These are phyloP conservation scores for Myxozyma mucilagina DNA, from an alignment of 805 yeast species.

Conservation along the genomic window DNA sequence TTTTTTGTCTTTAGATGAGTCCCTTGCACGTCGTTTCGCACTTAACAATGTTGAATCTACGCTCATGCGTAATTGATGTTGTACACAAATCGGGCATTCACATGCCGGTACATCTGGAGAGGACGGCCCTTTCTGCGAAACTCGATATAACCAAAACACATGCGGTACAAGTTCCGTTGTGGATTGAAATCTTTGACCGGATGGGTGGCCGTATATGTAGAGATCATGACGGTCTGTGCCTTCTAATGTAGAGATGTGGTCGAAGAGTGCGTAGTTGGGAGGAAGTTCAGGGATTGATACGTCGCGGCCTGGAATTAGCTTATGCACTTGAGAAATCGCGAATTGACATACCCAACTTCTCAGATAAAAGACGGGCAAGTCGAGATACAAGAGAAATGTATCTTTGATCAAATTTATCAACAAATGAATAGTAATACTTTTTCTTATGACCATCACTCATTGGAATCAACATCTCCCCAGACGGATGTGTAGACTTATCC, in stretches of 20 bases:
- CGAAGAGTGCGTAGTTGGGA: constrained; percentile 8
- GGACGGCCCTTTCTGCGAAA: background rate
- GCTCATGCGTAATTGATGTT: constrained; percentile 2
- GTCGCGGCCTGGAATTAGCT: background rate
- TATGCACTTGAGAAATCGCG: background rate
- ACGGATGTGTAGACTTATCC: background rate
- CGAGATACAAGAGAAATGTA: background rate
- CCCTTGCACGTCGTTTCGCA: background rate
- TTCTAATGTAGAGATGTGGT: background rate
- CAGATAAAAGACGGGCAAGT: background rate
- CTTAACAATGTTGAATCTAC: background rate
- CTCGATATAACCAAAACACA: constrained; percentile 14
- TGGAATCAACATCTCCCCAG: background rate
- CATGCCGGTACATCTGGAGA: background rate
- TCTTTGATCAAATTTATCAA: background rate
- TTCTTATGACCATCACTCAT: background rate
- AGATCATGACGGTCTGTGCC: constrained; percentile 9
- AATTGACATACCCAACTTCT: background rate
- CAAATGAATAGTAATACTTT: constrained; percentile 1
- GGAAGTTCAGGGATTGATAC: constrained; percentile 6
- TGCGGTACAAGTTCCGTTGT: constrained; percentile 22
- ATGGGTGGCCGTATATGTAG: constrained; percentile 29
- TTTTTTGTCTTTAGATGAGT: background rate
- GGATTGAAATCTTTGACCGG: constrained; percentile 25
- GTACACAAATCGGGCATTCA: constrained; percentile 8